Percentiles rank a stretch among this genome's conserved stretches.
Conservation (phyloP, 2,329 filamentous ascomycete species). For the Gaeumannomyces sp. region DNA sequence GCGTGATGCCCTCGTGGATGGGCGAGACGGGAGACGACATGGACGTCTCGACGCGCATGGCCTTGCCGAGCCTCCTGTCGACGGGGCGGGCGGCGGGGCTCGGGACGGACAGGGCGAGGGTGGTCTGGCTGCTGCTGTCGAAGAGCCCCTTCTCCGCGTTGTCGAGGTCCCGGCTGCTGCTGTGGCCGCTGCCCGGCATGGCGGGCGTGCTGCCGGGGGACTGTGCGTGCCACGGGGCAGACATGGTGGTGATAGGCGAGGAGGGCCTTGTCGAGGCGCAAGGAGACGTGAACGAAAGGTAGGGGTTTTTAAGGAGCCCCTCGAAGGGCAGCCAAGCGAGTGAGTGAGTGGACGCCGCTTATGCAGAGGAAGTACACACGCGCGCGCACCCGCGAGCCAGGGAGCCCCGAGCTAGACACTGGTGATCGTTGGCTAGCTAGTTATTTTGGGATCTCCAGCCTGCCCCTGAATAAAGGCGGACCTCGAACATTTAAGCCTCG, state of each 20-base stretch:
- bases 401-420: neutral
- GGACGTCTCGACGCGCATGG: conserved; percentile 20
- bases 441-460: neutral
- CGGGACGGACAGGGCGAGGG: conserved; percentile 12
- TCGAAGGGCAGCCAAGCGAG: neutral
- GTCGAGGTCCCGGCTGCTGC: conserved; percentile 17
- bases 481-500: neutral
- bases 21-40: conserved; percentile 21
- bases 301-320: neutral
- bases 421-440: neutral
- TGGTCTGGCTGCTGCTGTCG: conserved; percentile 15
- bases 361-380: neutral
- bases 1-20: conserved; percentile 26
- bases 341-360: neutral
- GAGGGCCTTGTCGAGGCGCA: neutral
- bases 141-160: conserved; percentile 31
- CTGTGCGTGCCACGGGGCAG: conserved; percentile 14
- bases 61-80: conserved; percentile 17
- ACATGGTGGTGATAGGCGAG: conserved; percentile 14
- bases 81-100: conserved; percentile 8
- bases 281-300: neutral
- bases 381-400: neutral
- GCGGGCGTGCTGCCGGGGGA: no score
- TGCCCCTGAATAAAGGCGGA: neutral
- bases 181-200: conserved; percentile 12